These are phyloP conservation scores for Sugiyamaella qingdaonensis DNA, from an alignment of 805 yeast species.

Conservation along the genomic window DNA sequence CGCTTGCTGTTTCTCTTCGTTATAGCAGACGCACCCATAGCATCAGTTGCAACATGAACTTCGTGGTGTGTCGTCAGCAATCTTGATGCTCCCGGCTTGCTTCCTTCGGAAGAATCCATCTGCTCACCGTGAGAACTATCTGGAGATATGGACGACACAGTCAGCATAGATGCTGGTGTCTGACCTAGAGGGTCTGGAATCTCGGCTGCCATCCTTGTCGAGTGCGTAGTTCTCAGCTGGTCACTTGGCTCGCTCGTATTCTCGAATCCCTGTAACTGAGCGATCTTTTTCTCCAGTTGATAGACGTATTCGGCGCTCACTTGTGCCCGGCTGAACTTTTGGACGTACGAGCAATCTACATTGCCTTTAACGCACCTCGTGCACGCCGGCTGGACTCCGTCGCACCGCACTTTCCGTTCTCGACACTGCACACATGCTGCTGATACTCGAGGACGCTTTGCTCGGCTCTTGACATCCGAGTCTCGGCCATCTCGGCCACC, in stretches of 20 bases:
- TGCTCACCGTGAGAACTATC: background rate
- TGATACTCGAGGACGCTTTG: conserved; percentile 7
- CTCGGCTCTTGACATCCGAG: background rate
- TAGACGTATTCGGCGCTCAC: conserved; percentile 11
- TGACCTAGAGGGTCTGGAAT: background rate
- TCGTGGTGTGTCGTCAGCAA: background rate
- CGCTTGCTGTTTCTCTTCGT: background rate
- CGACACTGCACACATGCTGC: conserved; percentile 17
- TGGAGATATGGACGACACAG: background rate
- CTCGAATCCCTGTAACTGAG: background rate
- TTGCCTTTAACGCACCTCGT: conserved; percentile 8
- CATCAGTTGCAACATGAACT: conserved; percentile 8
- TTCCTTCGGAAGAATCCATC: background rate
- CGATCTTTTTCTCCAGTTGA: conserved; percentile 9
- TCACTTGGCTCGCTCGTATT: background rate
- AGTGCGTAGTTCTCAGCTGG: background rate
- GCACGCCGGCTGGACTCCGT: conserved; percentile 18
- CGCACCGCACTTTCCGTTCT: conserved; percentile 16
- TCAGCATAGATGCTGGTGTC: background rate
- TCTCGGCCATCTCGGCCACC: background rate
- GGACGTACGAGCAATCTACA: conserved; percentile 6
- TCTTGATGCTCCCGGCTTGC: background rate
- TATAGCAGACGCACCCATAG: conserved; percentile 15
- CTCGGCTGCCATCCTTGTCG: no score
- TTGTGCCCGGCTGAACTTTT: conserved; percentile 4